A percentile compares a stretch with the other conserved stretches of the same genome.
Evolutionary conservation across 495 filamentous ascomycete genomes (phyloP).

Genomic region (Trypethelium eluteriae): DNA sequence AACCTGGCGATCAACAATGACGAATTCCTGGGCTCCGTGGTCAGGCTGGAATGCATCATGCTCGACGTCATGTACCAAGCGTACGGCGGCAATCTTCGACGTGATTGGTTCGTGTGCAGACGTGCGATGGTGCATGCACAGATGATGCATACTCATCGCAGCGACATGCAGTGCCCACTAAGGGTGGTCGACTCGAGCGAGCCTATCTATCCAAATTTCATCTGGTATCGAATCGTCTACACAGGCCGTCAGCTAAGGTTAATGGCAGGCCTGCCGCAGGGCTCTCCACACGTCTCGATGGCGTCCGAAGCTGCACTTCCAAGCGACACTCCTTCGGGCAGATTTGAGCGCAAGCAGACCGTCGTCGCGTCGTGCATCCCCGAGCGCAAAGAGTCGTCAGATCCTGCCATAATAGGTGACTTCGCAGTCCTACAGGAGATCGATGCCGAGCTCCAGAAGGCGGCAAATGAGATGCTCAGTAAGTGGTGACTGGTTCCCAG

Average conservation of each 20-base stretch:
- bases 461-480: constrained; percentile 31
- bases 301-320: constrained; percentile 17
- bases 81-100: constrained; percentile 18
- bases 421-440: constrained; percentile 29
- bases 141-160: constrained; percentile 42
- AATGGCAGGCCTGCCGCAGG: constrained; percentile 24
- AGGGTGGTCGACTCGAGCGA: background rate
- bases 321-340: constrained; percentile 24
- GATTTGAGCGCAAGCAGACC: constrained; percentile 33
- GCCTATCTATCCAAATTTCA: constrained; percentile 5
- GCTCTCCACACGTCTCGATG: constrained; percentile 16
- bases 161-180: background rate
- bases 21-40: constrained; percentile 18
- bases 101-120: constrained; percentile 17
- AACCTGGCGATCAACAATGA: constrained; percentile 19
- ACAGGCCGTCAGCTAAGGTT: constrained; percentile 16
- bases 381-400: constrained; percentile 28
- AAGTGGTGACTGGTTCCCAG: constrained; percentile 35
- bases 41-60: constrained; percentile 19
- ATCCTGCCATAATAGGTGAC: constrained; percentile 8
- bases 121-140: constrained; percentile 32
- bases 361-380: constrained; percentile 31
- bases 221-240: background rate
- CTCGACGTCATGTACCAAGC: constrained; percentile 18
- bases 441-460: constrained; percentile 32